A percentile compares a stretch with the other conserved stretches of the same genome.
These are phyloP conservation scores for Trypanosoma boissoni DNA, from an alignment of 208 protist species.

Conservation along the genomic window DNA sequence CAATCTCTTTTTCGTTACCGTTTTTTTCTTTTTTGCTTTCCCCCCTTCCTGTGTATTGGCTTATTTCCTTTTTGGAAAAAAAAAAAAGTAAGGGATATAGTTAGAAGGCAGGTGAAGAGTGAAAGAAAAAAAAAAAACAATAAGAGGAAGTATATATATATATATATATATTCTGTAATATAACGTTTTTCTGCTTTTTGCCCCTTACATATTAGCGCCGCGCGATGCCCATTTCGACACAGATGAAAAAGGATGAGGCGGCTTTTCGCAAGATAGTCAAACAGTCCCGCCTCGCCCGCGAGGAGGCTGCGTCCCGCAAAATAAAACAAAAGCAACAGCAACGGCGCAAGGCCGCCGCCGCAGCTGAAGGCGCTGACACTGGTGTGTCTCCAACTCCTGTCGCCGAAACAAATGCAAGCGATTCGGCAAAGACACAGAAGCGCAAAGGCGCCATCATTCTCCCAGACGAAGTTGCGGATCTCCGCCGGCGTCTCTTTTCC, in stretches of 20 bases:
- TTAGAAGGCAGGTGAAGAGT: no score
- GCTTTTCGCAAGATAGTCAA: slow-evolving; percentile 78
- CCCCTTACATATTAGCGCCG: not conserved
- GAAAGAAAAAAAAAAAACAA: not conserved
- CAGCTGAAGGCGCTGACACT: not conserved
- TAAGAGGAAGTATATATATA: slow-evolving; percentile 9
- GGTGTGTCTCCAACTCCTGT: not conserved
- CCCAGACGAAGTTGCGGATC: slow-evolving; percentile 62
- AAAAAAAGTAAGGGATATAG: no score
- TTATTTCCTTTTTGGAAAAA: no score
- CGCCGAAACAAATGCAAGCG: not conserved
- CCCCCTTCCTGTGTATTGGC: no score
- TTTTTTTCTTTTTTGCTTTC: no score
- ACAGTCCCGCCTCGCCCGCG: slow-evolving; percentile 42
- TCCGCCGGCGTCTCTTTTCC: slow-evolving; percentile 42
- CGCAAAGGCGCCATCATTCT: slow-evolving; percentile 67
- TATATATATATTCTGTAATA: slow-evolving; percentile 8
- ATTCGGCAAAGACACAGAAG: slow-evolving; percentile 14
- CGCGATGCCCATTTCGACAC: slow-evolving; percentile 44
- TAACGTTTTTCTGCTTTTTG: slow-evolving; percentile 8
- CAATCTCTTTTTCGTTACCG: no score
- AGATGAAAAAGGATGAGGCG: slow-evolving; percentile 81
- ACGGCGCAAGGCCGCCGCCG: not conserved
- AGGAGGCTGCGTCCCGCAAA: slow-evolving; percentile 49
- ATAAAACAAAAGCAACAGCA: slow-evolving; percentile 36